Evolutionary conservation across 257 asterid genomes (phyloP).

Genomic region (Agastache rugosa): DNA sequence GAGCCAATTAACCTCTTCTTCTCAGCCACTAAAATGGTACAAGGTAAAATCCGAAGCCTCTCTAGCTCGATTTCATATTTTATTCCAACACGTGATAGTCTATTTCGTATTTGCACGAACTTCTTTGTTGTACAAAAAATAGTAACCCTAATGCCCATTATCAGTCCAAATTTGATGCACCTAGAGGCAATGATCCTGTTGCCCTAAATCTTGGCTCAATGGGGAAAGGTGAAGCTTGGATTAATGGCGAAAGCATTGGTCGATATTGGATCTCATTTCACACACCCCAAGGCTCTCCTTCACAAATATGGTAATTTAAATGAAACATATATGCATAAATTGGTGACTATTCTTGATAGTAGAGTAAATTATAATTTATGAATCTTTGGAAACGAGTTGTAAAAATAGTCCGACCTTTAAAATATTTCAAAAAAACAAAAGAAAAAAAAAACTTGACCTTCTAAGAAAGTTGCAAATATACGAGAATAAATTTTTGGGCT

Average conservation of each 20-base stretch:
- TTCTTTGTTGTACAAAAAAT: not conserved
- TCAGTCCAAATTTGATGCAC: slow-evolving; percentile 74
- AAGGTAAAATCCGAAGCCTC: slow-evolving; percentile 54
- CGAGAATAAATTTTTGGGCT: too few relatives aligned
- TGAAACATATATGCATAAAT: not conserved
- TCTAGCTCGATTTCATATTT: not conserved
- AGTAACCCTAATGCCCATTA: not conserved
- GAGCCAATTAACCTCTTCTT: slow-evolving; percentile 47
- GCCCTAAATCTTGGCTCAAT: slow-evolving; percentile 78
- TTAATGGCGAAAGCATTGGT: slow-evolving; percentile 83
- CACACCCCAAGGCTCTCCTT: slow-evolving; percentile 62
- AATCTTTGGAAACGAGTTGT: too few relatives aligned
- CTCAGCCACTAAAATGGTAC: slow-evolving; percentile 77
- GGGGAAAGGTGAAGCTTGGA: slow-evolving; percentile 94
- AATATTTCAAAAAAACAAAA: too few relatives aligned
- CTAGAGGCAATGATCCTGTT: slow-evolving; percentile 67
- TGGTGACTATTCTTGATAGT: not conserved
- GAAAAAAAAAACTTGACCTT: too few relatives aligned
- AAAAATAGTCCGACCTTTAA: too few relatives aligned
- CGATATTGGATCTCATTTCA: slow-evolving; percentile 84
- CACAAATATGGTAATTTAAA: slow-evolving; percentile 70
- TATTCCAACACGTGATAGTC: not conserved
- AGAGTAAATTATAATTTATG: too few relatives aligned
- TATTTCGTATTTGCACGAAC: not conserved
- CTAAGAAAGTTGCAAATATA: too few relatives aligned